These are phyloP conservation scores for Thymus mandschuricus DNA, from an alignment of 257 asterid species.

Conservation along the genomic window DNA sequence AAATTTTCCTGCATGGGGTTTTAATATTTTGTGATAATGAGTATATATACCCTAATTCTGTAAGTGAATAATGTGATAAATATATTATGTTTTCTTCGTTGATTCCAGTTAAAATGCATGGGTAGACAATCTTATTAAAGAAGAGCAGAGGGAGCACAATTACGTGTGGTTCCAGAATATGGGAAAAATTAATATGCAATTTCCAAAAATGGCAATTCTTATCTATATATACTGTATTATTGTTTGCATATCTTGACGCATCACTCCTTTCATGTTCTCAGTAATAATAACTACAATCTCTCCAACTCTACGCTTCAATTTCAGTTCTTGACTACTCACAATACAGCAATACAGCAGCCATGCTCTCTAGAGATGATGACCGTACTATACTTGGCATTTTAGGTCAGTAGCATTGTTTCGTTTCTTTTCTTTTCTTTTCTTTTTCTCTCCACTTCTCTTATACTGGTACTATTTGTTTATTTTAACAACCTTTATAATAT, in stretches of 20 bases:
- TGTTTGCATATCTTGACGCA: not conserved
- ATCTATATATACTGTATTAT: constrained; percentile 11
- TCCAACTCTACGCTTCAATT: not conserved
- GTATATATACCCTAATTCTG: no score
- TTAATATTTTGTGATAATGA: no score
- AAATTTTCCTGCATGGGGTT: no score
- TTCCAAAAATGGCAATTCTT: not conserved
- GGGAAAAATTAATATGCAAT: not conserved
- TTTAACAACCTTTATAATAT: no score
- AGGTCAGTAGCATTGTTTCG: constrained; percentile 39
- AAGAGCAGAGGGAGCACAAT: no score
- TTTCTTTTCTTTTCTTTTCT: not conserved
- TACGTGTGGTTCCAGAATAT: not conserved
- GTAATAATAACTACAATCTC: not conserved
- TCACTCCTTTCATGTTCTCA: not conserved
- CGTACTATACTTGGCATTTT: constrained; percentile 66
- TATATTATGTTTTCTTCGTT: no score
- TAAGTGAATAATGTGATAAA: no score
- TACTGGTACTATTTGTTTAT: no score
- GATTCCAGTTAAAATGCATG: no score
- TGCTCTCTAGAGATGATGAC: constrained; percentile 51
- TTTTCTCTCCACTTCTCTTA: no score
- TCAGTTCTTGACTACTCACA: not conserved
- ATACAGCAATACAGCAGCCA: constrained; percentile 5
- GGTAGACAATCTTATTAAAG: no score